Percentiles rank a stretch among this genome's conserved stretches.
These are phyloP conservation scores for Oenanthe javanica DNA, from an alignment of 140 eudicot genomes.

Conservation along the genomic window DNA sequence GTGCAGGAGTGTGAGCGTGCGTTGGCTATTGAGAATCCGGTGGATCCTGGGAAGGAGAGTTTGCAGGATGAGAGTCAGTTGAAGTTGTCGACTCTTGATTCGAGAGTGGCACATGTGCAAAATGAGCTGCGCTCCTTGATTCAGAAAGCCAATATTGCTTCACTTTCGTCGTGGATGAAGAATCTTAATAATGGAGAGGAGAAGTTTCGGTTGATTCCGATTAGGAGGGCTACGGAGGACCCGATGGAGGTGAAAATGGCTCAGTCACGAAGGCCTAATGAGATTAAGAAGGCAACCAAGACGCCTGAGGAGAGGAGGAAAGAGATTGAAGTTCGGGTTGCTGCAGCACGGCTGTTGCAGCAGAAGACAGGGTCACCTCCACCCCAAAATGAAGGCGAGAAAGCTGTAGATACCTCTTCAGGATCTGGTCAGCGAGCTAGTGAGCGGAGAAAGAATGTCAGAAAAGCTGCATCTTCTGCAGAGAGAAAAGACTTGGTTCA, in stretches of 20 bases:
- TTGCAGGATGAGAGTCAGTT: slow-evolving; percentile 72
- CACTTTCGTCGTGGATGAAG: slow-evolving; percentile 82
- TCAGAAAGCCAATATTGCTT: slow-evolving; percentile 72
- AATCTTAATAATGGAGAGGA: slow-evolving; percentile 83
- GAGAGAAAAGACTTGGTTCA: slow-evolving; percentile 68
- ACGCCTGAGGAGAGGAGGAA: slow-evolving; percentile 88
- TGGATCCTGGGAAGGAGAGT: slow-evolving; percentile 90
- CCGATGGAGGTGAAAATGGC: slow-evolving; percentile 81
- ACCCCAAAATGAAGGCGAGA: slow-evolving; percentile 39
- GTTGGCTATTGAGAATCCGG: slow-evolving; percentile 60
- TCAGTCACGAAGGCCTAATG: slow-evolving; percentile 77
- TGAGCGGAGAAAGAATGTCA: slow-evolving; percentile 54
- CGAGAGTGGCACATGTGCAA: slow-evolving; percentile 57
- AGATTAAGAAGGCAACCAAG: slow-evolving; percentile 88
- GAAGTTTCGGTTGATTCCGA: slow-evolving; percentile 78
- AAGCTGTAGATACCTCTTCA: slow-evolving; percentile 39
- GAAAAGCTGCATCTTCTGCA: slow-evolving; percentile 43
- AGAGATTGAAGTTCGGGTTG: slow-evolving; percentile 93
- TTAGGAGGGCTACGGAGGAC: slow-evolving; percentile 77
- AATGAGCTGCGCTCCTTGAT: slow-evolving; percentile 59
- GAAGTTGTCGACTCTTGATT: slow-evolving; percentile 48
- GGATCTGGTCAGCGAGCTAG: slow-evolving; percentile 47
- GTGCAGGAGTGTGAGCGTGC: slow-evolving; percentile 92
- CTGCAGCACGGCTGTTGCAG: slow-evolving; percentile 93
- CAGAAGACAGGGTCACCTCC: slow-evolving; percentile 54